Evolutionary conservation across 2,329 filamentous ascomycete species (phyloP), one percentile per base, ranked within the genome.

Genomic region (Elsinoe necatrix): DNA sequence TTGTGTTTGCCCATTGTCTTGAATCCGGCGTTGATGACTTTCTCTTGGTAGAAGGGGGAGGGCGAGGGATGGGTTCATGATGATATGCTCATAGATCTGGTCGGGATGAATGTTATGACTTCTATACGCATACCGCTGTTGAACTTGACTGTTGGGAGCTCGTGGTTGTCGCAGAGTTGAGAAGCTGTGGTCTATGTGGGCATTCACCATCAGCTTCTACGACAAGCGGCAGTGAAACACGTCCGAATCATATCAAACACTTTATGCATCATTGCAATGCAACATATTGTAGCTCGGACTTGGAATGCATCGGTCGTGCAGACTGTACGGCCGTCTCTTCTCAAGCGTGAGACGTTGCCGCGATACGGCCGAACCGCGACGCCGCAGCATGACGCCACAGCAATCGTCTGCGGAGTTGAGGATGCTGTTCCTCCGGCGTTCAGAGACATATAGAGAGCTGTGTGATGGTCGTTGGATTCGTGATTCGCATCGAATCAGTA

Each of bases 1-100:
- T 77, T 89, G 57, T 71, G 90, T 51, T 69, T 90, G 60, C 87
- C 87, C 0, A 76, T 90, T 58, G 86, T 81, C 3, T 73, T 91
- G 50, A 90, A 90, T 69, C 86, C 86, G n/a, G 85, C 85, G 18
- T 74, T 89, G 63, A 89, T 89, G 85, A 86, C 83, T 0, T 89
- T 89, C 69, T 86, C 84, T 8, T 89, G 84, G 82, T 89, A 80
- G 54, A 56, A 3, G n/a, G 16, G 43, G 14, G 29, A 16, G 25
- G 29, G 20, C 16, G 37, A n/a, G 35, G 34, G 21, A 37, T 52
- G 48, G 18, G 12, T 14, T 50, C 3, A 29, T 50, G 20, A 50
- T 37, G 41, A 11, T 43, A 43, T 43, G 41, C 12, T 8, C 18
- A 45, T 45, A 45, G 41, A 45, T 12, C 2, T 18, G 41, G 41